phyloP scores from a whole-genome alignment of 2,329 filamentous ascomycete species.

The Colletotrichum chrysophilum region DNA sequence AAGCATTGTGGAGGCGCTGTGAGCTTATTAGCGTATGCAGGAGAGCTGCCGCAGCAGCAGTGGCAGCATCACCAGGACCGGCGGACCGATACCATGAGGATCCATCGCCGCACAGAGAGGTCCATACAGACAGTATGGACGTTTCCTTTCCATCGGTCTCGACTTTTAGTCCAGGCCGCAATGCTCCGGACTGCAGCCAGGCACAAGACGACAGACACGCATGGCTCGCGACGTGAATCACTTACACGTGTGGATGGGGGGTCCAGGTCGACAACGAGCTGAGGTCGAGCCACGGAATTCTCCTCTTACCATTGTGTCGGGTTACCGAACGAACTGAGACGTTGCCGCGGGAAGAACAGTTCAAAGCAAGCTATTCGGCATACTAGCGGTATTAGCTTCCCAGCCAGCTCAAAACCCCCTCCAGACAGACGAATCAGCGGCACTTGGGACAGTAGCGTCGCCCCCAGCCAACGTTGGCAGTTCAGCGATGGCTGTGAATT shows the following conservation, averaged over 20 bases:
- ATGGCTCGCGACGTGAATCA: background rate
- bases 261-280: background rate
- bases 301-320: background rate
- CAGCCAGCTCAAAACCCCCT: background rate
- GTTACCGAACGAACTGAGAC: background rate
- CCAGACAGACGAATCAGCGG: background rate
- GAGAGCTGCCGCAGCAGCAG: background rate
- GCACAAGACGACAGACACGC: background rate
- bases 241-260: background rate
- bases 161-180: background rate
- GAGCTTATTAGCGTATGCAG: background rate
- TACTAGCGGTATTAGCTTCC: background rate
- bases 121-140: background rate
- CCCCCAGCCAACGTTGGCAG: background rate
- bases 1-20: background rate
- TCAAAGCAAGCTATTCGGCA: background rate
- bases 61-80: background rate
- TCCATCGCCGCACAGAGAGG: background rate
- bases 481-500: background rate
- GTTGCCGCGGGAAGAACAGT: background rate
- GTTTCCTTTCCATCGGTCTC: background rate
- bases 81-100: background rate
- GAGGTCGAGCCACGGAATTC: background rate
- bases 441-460: background rate
- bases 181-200: background rate